Base-by-base conservation (phyloP, 305 asterid species). In the Rubia tinctorum region DNA sequence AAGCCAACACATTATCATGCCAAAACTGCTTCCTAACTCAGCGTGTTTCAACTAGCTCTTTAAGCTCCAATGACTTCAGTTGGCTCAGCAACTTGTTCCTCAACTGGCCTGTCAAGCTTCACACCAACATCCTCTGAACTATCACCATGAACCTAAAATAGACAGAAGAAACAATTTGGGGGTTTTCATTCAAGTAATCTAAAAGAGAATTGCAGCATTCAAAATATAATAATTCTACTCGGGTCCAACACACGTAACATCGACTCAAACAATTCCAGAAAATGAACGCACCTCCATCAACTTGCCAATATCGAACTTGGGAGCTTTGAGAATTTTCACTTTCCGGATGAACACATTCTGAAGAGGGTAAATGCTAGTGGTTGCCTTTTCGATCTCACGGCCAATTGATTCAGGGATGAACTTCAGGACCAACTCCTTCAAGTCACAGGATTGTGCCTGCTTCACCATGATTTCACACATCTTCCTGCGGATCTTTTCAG, bases 391-490 rank as follows among this genome's bases (percentile, higher is more conserved):
- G 70, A 89, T 92, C 73, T 92, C 98, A 74, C 90, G 88, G 12
- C 98, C 98, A 56, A 90, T 92, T 8, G 97, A 83, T 77, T 90
- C 98, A 0, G 98, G 98, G 68, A 92, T 92, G 65, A 92, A 90
- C 78, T 89, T 90, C 70, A 60, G 86, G 51, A 90, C 98, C 84
- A 90, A 76, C 20, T 92, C 98, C 88, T 92, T 92, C 69, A 92
- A 90, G 68, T 83, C 96, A 69, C 91, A 86, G 9, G 96, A 78
- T 45, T 84, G 93, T 40, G 95, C 86, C 72, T 90, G 97, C 89
- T 85, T 89, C 15, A 88, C 74, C 94, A 90, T 92, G 78, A 92
- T 92, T 74, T 92, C 98, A 63, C 81, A 73, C 98, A 92, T 92
- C 81, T 90, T 92, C 72, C 89, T 79, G 43, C 98, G 94, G 20